Evolutionary conservation across 345 rosid species (phyloP).

Genomic region (Camelina neglecta): DNA sequence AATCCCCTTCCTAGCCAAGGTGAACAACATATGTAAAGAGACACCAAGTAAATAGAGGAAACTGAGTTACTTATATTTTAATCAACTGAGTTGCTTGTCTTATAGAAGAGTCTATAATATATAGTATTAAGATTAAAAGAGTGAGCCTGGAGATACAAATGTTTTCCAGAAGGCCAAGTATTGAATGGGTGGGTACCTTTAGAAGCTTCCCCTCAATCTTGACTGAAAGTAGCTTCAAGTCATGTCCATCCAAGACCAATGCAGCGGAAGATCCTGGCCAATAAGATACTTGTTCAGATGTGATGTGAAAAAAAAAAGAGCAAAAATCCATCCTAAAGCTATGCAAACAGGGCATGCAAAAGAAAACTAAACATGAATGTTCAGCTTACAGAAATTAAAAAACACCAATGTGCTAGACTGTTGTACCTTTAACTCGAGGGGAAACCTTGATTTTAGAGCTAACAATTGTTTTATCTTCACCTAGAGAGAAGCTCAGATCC

Average conservation of each 20-base stretch:
- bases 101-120: not conserved
- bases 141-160: not conserved
- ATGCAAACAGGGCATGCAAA: slow-evolving; percentile 4
- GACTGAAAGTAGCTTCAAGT: slow-evolving; percentile 73
- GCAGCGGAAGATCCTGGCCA: slow-evolving; percentile 70
- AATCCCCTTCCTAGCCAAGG: slow-evolving; percentile 65
- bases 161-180: not conserved
- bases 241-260: slow-evolving; percentile 83
- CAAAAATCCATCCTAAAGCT: not conserved
- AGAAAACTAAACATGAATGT: not conserved
- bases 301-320: not conserved
- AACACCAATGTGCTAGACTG: not conserved
- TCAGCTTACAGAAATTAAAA: not conserved
- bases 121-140: not conserved
- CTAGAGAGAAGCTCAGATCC: slow-evolving; percentile 79
- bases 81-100: slow-evolving; percentile 2
- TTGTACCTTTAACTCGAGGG: slow-evolving; percentile 83
- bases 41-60: not conserved
- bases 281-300: slow-evolving; percentile 30
- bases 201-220: slow-evolving; percentile 72
- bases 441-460: slow-evolving; percentile 73
- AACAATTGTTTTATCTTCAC: slow-evolving; percentile 94
- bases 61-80: not conserved
- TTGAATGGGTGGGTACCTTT: slow-evolving; percentile 56
- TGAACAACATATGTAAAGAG: not conserved